Conservation (phyloP, 2,329 filamentous ascomycete genomes). For the Cyanodermella asteris region DNA sequence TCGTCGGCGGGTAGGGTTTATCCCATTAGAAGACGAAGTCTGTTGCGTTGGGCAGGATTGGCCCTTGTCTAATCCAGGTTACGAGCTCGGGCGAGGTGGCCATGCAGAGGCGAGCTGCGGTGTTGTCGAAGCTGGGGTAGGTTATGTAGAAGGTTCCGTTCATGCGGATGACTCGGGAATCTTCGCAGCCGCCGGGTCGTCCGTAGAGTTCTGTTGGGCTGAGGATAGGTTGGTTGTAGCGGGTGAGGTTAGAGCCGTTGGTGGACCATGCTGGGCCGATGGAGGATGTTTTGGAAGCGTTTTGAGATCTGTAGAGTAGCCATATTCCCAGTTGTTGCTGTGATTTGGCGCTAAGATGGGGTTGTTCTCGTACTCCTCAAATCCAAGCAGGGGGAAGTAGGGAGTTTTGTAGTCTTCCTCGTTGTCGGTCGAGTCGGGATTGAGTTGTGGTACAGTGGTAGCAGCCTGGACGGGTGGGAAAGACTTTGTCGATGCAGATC, state of each 20-base stretch:
- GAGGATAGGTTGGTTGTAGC: conserved; percentile 14
- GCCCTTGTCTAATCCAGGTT: conserved; percentile 15
- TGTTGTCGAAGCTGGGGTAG: conserved; percentile 16
- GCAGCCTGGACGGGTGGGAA: too few relatives aligned
- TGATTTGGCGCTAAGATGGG: too few relatives aligned
- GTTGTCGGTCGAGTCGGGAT: too few relatives aligned
- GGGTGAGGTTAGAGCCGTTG: conserved; percentile 16
- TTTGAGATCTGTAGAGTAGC: conserved; percentile 17
- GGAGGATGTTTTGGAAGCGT: conserved; percentile 12
- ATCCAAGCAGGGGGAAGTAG: too few relatives aligned
- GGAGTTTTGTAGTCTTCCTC: too few relatives aligned
- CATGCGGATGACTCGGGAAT: conserved; percentile 15
- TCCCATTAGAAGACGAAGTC: too few relatives aligned
- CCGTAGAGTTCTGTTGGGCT: conserved; percentile 15
- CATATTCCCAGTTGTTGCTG: too few relatives aligned
- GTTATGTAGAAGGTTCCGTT: conserved; percentile 18
- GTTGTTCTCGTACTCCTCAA: too few relatives aligned
- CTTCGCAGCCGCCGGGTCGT: conserved; percentile 14
- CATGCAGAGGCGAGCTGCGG: conserved; percentile 14
- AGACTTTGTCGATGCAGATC: too few relatives aligned
- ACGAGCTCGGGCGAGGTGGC: conserved; percentile 17
- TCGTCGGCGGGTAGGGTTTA: too few relatives aligned
- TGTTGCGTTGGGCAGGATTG: too few relatives aligned
- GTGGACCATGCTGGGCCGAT: conserved; percentile 17
- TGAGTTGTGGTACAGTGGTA: too few relatives aligned